Evolutionary conservation across 306 rosid species (phyloP), one percentile per base, ranked within the genome.

Genomic region (Trifolium subterraneum): DNA sequence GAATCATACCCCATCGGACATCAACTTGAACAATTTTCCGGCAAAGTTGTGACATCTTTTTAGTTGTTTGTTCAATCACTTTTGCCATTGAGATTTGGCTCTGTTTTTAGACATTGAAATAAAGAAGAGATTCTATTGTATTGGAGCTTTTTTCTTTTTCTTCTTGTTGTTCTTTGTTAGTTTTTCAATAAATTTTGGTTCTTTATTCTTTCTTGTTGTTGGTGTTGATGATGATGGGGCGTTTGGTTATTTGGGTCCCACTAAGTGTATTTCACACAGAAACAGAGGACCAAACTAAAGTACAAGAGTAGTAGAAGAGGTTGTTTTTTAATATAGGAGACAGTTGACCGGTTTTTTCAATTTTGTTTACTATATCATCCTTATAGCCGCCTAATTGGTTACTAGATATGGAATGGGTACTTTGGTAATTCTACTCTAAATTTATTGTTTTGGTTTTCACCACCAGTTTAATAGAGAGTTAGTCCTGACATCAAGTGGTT

Each of bases 261-360:
- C 63, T 69, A 39, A 73, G 27, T 22, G 71, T 78, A 35, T 60
- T 27, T 60, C 41, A 27, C 36, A 58, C 20, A 31, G 64, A 29
- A 60, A 23, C 39, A 35, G 11, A 39, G 81, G 64, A 44, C 68
- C 64, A 65, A 59, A 64, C 61, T 39, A 27, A 35, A 48, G 55
- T 44, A 8, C 59, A 29, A 9, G 4, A 8, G 8, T 10, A 48
- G 10, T 45, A 12, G 75, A 55, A 39, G 60, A 18, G 76, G 82
- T 74, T 72, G 75, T 52, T 73, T 77, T 52, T 83, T 64, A 9
- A 55, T 67, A 36, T 72, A 59, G 42, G 23, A 69, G 90, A 84
- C 90, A 73, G 93, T 94, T 94, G 97, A 94, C 97, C 93, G 89
- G 90, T 88, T 84, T 86, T 87, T 87, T 38, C 50, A 38, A 15